Base-by-base conservation (phyloP, 2,329 filamentous ascomycete species). In the Dothistroma septosporum region DNA sequence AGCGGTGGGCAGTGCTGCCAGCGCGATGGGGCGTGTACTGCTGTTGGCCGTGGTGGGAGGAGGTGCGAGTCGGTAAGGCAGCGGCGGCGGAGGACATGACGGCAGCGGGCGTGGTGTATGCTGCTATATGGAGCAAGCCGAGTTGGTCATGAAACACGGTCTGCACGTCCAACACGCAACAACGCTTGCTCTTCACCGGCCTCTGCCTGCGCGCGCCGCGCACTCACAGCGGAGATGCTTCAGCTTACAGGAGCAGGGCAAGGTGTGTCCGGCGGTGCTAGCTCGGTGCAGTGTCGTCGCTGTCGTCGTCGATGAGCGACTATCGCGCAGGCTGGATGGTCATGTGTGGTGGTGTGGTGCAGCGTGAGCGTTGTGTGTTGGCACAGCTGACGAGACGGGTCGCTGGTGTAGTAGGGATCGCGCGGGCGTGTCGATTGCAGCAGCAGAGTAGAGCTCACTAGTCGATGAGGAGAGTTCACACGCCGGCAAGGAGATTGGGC, bases 41-140 rank as follows among this genome's bases (percentile, higher is more conserved):
- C 76, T 78, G 75, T 56, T 77, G 77, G 63, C 77, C 77, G 54
- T 76, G 74, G 77, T 75, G 76, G 55, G 80, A 81, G 62, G 79
- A 76, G 68, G 77, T 82, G 70, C 80, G 80, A 63, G 77, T n/a
- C 19, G 52, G 75, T 62, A 82, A 72, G 61, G 77, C 72, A 61
- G 77, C 75, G 62, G 78, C 76, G 61, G 80, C 76, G 64, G 80
- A 75, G 59, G 79, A 74, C 72, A 74, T 75, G 50, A 22, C 49
- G 35, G 44, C n/a, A 48, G 33, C 33, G 41, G 19, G 14, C 33
- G 41, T 44, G 14, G 14, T 44, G 41, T 3, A 9, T 19, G 41
- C n/a, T 44, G 41, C 41, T 44, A n/a, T 44, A 44, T 44, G 14
- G 41, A 9, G 41, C 41, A 9, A 44, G 14, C 5, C n/a, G 41